phyloP scores from a whole-genome alignment of 179 eudicot species.

The Vitellaria paradoxa region DNA sequence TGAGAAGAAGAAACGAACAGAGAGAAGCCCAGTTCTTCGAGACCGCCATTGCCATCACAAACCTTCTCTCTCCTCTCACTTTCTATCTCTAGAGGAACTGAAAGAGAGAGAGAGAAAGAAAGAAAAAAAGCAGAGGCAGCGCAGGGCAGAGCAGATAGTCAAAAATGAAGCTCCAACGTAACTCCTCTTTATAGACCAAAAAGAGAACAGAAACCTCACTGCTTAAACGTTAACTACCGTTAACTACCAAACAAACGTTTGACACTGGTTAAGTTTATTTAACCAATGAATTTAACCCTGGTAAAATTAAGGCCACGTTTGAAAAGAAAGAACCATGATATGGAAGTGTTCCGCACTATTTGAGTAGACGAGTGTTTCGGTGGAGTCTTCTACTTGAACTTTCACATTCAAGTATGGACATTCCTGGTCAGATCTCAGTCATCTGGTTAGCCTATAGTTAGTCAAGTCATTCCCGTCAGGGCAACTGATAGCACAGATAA shows the following conservation, averaged over 20 bases:
- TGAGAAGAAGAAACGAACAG: constrained; percentile 38
- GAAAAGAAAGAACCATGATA: too few relatives aligned
- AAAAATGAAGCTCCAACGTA: constrained; percentile 6
- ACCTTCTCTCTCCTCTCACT: neutral
- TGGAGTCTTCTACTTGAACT: too few relatives aligned
- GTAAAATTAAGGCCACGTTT: neutral
- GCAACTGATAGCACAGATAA: too few relatives aligned
- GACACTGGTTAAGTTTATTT: constrained; percentile 16
- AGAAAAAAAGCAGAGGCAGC: neutral
- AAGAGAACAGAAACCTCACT: too few relatives aligned
- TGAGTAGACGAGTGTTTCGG: too few relatives aligned
- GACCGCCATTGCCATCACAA: constrained; percentile 31
- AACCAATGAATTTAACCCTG: neutral
- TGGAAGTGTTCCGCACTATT: too few relatives aligned
- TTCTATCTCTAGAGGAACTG: constrained; percentile 9
- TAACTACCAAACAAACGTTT: constrained; percentile 5
- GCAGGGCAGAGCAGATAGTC: constrained; percentile 5
- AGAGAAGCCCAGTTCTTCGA: constrained; percentile 27
- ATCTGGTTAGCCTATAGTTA: too few relatives aligned
- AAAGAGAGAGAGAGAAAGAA: neutral
- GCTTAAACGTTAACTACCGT: constrained; percentile 23
- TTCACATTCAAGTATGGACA: too few relatives aligned
- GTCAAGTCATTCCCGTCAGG: too few relatives aligned
- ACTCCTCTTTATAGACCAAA: constrained; percentile 38
- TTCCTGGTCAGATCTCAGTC: too few relatives aligned